These are phyloP conservation scores for Phytophthora gonapodyides DNA, from an alignment of 352 stramenopile species.

Conservation along the genomic window DNA sequence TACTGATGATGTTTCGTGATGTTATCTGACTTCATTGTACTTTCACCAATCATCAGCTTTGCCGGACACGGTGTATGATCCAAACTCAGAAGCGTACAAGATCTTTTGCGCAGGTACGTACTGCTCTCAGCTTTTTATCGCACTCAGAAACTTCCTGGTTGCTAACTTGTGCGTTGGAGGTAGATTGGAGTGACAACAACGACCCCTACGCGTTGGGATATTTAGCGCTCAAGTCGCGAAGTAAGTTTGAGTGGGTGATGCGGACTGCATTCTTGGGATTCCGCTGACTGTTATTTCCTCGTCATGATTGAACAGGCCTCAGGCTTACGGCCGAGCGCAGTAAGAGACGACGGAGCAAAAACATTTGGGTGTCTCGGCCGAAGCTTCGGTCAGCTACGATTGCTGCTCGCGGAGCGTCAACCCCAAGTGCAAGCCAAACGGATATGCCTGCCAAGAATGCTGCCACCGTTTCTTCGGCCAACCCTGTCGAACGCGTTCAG, in stretches of 20 bases:
- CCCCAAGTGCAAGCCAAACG: constrained; percentile 2
- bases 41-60: constrained; percentile 42
- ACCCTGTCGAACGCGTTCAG: background rate
- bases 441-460: constrained; percentile 1
- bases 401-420: constrained; percentile 11
- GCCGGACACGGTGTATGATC: constrained; percentile 57
- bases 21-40: constrained; percentile 13
- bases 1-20: background rate
- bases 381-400: constrained; percentile 25
- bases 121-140: background rate
- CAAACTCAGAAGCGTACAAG: constrained; percentile 60
- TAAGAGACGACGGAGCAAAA: constrained; percentile 33
- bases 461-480: constrained; percentile 2
- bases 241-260: constrained; percentile 29
- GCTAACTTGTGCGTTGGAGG: constrained; percentile 3
- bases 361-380: constrained; percentile 19
- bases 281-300: constrained; percentile 6
- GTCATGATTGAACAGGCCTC: constrained; percentile 17
- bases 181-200: constrained; percentile 60
- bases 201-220: constrained; percentile 62
- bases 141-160: background rate
- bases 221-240: constrained; percentile 46
- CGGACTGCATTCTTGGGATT: background rate
- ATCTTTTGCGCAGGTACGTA: constrained; percentile 67
- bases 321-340: constrained; percentile 22